These are phyloP conservation scores for Cyclotella cryptica DNA, from an alignment of 108 stramenopile genomes.

Conservation along the genomic window DNA sequence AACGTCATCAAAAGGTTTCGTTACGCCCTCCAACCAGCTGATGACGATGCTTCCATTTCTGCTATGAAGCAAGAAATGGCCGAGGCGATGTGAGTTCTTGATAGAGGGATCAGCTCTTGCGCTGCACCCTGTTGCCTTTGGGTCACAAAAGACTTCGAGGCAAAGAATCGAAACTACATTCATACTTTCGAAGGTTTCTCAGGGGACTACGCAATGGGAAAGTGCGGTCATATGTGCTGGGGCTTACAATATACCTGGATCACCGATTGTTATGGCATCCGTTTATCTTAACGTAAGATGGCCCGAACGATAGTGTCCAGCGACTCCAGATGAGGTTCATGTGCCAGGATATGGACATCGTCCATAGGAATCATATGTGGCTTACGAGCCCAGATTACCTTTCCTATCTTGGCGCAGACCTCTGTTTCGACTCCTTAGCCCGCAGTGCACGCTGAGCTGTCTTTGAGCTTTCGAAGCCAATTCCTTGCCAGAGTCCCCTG, in stretches of 20 bases:
- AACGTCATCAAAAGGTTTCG: background rate
- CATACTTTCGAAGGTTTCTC: slow-evolving; percentile 21
- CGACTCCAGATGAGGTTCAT: slow-evolving; percentile 15
- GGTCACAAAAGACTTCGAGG: slow-evolving; percentile 4
- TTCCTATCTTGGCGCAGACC: background rate
- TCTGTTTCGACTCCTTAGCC: slow-evolving; percentile 11
- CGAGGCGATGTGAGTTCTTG: slow-evolving; percentile 3
- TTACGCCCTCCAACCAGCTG: background rate
- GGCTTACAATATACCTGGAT: slow-evolving; percentile 2
- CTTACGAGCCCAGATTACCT: background rate
- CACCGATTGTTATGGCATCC: too few relatives aligned
- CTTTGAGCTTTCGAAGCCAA: too few relatives aligned
- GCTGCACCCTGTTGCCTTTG: slow-evolving; percentile 25
- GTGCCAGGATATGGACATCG: slow-evolving; percentile 7
- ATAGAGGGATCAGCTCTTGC: background rate
- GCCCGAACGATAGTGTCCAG: background rate
- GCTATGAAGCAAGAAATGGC: slow-evolving; percentile 1
- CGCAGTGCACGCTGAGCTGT: background rate
- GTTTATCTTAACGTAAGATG: slow-evolving; percentile 17
- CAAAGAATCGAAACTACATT: slow-evolving; percentile 18
- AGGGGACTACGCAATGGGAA: slow-evolving; percentile 13
- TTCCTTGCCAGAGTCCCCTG: too few relatives aligned
- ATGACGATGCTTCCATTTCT: background rate
- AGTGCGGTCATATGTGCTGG: background rate
- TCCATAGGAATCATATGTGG: background rate